phyloP scores from a whole-genome alignment of 257 asterid genomes.

The Anisodus tanguticus region DNA sequence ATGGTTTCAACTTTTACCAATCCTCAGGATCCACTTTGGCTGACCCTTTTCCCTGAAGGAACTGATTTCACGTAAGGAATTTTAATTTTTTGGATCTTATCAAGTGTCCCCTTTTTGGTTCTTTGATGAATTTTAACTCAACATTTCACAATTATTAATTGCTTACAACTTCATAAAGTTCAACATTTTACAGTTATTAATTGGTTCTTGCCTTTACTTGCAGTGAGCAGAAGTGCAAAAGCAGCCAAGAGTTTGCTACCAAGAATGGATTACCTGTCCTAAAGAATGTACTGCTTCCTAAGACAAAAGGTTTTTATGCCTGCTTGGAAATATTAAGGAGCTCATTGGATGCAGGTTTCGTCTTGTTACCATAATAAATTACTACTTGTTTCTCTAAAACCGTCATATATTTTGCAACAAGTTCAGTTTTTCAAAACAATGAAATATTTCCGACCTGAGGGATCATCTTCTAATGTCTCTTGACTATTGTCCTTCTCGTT shows the following conservation, averaged over 20 bases:
- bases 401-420: too few species aligned
- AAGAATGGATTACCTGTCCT: conserved; percentile 74
- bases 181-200: too few species aligned
- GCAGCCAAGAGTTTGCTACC: conserved; percentile 74
- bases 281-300: conserved; percentile 81
- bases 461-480: too few species aligned
- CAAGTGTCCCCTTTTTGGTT: neutral
- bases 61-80: conserved; percentile 81
- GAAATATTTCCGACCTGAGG: too few species aligned
- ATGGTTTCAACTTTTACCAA: conserved; percentile 62
- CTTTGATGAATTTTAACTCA: too few species aligned
- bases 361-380: neutral
- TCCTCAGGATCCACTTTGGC: conserved; percentile 77
- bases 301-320: conserved; percentile 76
- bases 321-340: conserved; percentile 64
- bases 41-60: conserved; percentile 89
- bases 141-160: too few species aligned
- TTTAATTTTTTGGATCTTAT: neutral
- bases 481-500: too few species aligned
- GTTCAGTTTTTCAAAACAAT: too few species aligned
- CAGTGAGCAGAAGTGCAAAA: conserved; percentile 79
- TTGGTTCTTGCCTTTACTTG: conserved; percentile 29
- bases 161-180: too few species aligned
- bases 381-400: too few species aligned
- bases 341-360: conserved; percentile 83